phyloP scores from a whole-genome alignment of 768 basidiomycete genomes.

The Zangia roseola region DNA sequence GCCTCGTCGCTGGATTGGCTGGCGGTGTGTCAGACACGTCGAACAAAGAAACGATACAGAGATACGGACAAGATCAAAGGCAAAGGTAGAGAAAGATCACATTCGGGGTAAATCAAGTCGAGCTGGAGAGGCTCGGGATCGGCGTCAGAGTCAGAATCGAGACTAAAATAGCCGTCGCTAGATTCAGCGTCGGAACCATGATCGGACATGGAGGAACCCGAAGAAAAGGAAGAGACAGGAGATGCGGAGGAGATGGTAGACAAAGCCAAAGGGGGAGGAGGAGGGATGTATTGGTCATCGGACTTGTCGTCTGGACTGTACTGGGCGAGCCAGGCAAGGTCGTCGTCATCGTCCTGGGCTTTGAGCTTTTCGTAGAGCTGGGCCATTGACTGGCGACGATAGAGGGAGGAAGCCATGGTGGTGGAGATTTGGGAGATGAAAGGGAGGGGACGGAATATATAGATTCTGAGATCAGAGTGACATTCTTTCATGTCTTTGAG shows the following conservation, averaged over 20 bases:
- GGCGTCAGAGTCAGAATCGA: slow-evolving; percentile 33
- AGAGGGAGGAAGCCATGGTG: slow-evolving; percentile 31
- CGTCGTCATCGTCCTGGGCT: slow-evolving; percentile 35
- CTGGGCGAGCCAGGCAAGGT: slow-evolving; percentile 36
- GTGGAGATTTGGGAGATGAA: slow-evolving; percentile 16
- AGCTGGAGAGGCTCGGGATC: slow-evolving; percentile 24
- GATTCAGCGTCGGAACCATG: slow-evolving; percentile 21
- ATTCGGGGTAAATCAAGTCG: slow-evolving; percentile 11
- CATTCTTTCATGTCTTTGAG: slow-evolving; percentile 39
- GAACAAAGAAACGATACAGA: not conserved
- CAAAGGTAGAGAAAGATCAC: slow-evolving; percentile 4
- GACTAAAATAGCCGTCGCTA: slow-evolving; percentile 22
- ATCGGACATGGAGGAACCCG: slow-evolving; percentile 19
- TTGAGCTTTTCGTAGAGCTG: slow-evolving; percentile 35
- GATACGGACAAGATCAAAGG: slow-evolving; percentile 28
- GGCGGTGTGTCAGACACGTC: slow-evolving; percentile 12
- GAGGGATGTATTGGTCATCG: slow-evolving; percentile 23
- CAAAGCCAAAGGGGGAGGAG: slow-evolving; percentile 19
- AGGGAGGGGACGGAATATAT: slow-evolving; percentile 27
- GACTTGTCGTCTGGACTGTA: slow-evolving; percentile 34
- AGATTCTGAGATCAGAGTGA: slow-evolving; percentile 21
- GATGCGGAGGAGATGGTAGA: slow-evolving; percentile 31
- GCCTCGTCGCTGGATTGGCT: slow-evolving; percentile 20
- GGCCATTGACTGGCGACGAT: slow-evolving; percentile 36
- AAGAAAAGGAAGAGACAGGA: slow-evolving; percentile 23